Base-by-base conservation (phyloP, 345 rosid genomes). In the Populus tremula region DNA sequence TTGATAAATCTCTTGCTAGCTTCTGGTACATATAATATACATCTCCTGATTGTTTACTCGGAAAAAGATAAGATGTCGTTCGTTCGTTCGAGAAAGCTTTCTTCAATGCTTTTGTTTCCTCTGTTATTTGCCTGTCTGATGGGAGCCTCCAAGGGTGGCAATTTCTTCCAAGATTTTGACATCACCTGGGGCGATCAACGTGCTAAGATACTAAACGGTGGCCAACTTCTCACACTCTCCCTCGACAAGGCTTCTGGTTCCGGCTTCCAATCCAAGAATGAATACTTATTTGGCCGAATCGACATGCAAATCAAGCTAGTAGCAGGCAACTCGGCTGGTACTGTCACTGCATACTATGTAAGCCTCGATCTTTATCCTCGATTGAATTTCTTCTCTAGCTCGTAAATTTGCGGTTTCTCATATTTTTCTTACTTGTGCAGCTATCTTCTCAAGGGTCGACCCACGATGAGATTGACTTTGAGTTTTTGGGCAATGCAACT, bases 401-500 rank as follows among this genome's bases (percentile, higher is more conserved):
- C 27, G 2, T 56, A 56, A 21, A 56, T 56, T 56, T 56, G 0
- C 0, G 27, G 8, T 56, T 56, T 56, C 63, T 56, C 27, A 56
- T n/a, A n/a, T 56, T 56, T 72, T 1, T 56, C 12, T 25, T 2
- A 14, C 67, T 29, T 20, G 0, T 50, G 77, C 69, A 74, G 77
- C 35, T 74, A 27, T 62, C 69, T 0, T 74, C 77, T 43, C 77
- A 62, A 74, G 77, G 77, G 13, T 27, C 70, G 18, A 61, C 63
- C 12, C 77, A 74, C 36, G 77, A 74, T 45, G 77, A 74, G 69
- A 74, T 74, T 25, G 77, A 74, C 56, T 74, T 74, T 9, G 77
- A 74, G 69, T 74, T 74, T 29, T 0, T 74, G 25, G 77, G 77
- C 47, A 74, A 74, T 17, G 1, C 20, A 17, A 54, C 77, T 4